Evolutionary conservation across 2,329 filamentous ascomycete genomes (phyloP).

Genomic region (Neonectria hederae): DNA sequence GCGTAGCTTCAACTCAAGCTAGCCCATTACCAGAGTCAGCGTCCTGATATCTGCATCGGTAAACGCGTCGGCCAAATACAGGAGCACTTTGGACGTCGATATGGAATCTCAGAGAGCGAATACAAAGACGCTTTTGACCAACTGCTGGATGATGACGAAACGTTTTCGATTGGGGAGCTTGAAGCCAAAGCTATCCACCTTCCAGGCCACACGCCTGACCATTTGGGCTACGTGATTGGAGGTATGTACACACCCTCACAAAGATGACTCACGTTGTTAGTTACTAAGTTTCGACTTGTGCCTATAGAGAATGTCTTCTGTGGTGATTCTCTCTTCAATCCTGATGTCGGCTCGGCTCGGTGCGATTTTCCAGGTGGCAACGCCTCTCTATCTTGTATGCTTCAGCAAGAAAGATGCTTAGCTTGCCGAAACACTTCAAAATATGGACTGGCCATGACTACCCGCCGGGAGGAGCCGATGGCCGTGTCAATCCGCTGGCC

Average conservation of each 20-base stretch:
- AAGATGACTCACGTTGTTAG: too few species aligned
- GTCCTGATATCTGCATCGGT: constrained; percentile 61
- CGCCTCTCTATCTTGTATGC: constrained; percentile 50
- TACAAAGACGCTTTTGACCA: constrained; percentile 58
- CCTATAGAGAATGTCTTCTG: constrained; percentile 54
- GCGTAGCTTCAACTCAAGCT: constrained; percentile 63
- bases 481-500: constrained; percentile 46
- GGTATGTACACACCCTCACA: constrained; percentile 34
- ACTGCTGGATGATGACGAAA: constrained; percentile 62
- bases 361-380: constrained; percentile 63
- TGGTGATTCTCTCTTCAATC: constrained; percentile 61
- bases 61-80: constrained; percentile 62
- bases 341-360: constrained; percentile 59
- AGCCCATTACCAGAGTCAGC: constrained; percentile 41
- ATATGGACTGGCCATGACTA: constrained; percentile 66
- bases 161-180: constrained; percentile 59
- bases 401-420: constrained; percentile 53
- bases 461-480: constrained; percentile 45
- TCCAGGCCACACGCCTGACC: constrained; percentile 68
- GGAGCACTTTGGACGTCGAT: constrained; percentile 56
- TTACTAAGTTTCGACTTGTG: not conserved
- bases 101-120: constrained; percentile 55
- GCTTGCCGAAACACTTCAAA: constrained; percentile 51
- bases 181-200: constrained; percentile 59
- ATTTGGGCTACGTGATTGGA: constrained; percentile 66